These are phyloP conservation scores for Arbutus unedo DNA, from an alignment of 148 eudicot genomes.

Conservation along the genomic window DNA sequence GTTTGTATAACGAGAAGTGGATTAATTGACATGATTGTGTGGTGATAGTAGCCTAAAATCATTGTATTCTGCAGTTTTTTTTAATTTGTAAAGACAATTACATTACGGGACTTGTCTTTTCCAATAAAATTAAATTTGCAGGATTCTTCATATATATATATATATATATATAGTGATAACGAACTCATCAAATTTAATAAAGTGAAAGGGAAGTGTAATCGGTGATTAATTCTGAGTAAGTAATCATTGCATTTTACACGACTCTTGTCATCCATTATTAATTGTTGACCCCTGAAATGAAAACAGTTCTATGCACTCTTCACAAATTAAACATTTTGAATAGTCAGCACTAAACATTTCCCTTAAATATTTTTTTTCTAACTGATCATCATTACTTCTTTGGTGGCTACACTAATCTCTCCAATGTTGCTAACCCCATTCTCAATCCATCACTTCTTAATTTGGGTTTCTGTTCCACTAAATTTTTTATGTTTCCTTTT, in stretches of 20 bases:
- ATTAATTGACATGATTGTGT: too few species aligned
- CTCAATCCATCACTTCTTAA: neutral
- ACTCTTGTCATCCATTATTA: neutral
- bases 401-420: neutral
- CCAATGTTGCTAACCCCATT: neutral
- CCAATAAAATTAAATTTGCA: too few species aligned
- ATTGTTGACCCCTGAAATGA: neutral
- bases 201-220: neutral
- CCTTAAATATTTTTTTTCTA: neutral
- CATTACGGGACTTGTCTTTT: too few species aligned
- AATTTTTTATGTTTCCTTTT: neutral
- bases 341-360: neutral
- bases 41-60: too few species aligned
- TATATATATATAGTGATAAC: too few species aligned
- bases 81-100: neutral
- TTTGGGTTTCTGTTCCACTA: neutral
- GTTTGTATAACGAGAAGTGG: too few species aligned
- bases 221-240: neutral
- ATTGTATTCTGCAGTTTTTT: too few species aligned
- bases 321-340: neutral
- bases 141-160: too few species aligned
- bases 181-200: too few species aligned
- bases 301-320: neutral
- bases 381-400: neutral
- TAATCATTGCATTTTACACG: neutral